A percentile compares a stretch with the other conserved stretches of the same genome.
phyloP scores from a whole-genome alignment of 345 rosid species.

The Dipteronia dyeriana region DNA sequence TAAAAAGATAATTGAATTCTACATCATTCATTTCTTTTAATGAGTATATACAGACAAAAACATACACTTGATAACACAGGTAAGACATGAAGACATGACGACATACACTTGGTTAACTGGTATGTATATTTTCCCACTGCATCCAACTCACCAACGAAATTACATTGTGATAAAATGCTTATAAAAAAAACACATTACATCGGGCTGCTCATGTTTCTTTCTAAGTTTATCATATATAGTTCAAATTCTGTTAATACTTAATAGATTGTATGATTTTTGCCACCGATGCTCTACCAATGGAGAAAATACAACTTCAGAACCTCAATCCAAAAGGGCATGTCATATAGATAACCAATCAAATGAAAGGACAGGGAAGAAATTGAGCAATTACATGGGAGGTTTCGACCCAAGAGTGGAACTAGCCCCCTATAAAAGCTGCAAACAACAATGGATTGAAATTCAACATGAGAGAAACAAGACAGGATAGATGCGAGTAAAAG shows the following conservation, averaged over 20 bases:
- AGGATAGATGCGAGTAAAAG: neutral
- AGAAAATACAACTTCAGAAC: neutral
- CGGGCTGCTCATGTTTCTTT: neutral
- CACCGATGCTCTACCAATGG: neutral
- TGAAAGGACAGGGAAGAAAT: neutral
- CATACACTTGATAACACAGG: constrained; percentile 1
- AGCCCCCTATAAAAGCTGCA: constrained; percentile 56
- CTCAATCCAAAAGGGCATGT: neutral
- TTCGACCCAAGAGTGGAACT: constrained; percentile 48
- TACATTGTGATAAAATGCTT: neutral
- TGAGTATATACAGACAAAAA: neutral
- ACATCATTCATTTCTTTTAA: neutral
- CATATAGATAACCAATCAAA: neutral
- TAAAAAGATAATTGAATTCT: neutral
- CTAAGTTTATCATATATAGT: neutral
- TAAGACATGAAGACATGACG: constrained; percentile 3
- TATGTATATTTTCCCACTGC: neutral
- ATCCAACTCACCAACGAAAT: neutral
- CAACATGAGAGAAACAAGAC: neutral
- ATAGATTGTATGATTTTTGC: neutral
- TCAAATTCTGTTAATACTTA: neutral
- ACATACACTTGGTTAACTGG: neutral
- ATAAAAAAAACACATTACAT: neutral
- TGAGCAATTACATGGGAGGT: constrained; percentile 48
- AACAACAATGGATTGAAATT: constrained; percentile 14